Base-by-base conservation (phyloP, 2,329 filamentous ascomycete genomes). In the Penicillium sp. region DNA sequence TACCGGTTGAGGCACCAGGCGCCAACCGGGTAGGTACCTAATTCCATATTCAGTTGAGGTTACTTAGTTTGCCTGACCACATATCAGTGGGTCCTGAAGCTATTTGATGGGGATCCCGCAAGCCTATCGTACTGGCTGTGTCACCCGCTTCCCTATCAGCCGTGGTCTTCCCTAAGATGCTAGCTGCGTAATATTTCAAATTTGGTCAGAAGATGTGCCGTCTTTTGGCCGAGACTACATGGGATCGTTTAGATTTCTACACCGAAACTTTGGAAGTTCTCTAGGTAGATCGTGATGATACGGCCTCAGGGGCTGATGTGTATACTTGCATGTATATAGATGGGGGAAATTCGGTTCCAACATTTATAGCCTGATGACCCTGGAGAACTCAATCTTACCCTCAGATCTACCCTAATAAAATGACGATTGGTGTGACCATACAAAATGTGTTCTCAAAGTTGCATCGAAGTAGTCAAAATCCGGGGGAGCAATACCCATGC, bases 401-500 rank as follows among this genome's bases (percentile, higher is more conserved):
- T n/a, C 5, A 21, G 3, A 27, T 27, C 5, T 8, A 27, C 2
- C 24, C 24, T 8, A 4, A 27, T 7, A 34, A 2, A 11, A 34
- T 13, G 4, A 34, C 11, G 10, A 34, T 11, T 34, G 24, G 8
- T 27, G 8, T 8, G 24, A 11, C 8, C 4, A 11, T 9, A 7
- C 4, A 7, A 2, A 31, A 49, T 34, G 9, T n/a, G 13, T 36
- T 36, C 27, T 43, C 6, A 10, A 50, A 47, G 18, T 14, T 24
- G 13, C 39, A 31, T 27, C 11, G 32, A 43, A 40, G 32, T 24
- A 39, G 34, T 50, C 52, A 18, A 34, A 50, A 42, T 50, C 52
- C 34, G 52, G 52, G 52, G 52, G 50, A 54, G 52, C 40, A 32
- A 44, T 24, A 39, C 50, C 24, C 18, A 18, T 18, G 18, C 18